Base-by-base conservation (phyloP, 257 asterid species). In the Catharanthus roseus region DNA sequence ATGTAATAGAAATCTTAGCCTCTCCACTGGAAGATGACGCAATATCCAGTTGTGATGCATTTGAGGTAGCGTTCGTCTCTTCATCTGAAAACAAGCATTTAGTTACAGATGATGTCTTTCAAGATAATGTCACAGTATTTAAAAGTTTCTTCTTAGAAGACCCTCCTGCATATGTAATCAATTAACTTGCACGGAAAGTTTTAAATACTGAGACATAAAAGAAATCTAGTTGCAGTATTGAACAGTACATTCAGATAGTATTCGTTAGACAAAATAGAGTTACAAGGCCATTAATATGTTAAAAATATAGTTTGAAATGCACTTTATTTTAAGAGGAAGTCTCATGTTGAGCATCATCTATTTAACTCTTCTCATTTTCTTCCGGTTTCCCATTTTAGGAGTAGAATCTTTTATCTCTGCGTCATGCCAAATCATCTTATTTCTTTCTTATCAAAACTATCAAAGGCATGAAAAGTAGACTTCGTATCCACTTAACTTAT, bases 21-120 rank as follows among this genome's bases (percentile, higher is more conserved):
- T 76, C 51, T 24, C 86, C 86, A 34, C 74, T 57, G 24, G 77
- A 34, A 31, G 87, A 80, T 21, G 87, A 83, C 45, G 84, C 84
- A 28, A 83, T 74, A 45, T 80, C 76, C n/a, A 83, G 55, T 71
- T 69, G 77, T 51, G 77, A 60, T 1, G 70, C 62, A 60, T 57
- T 71, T 60, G 15, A 53, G 53, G 42, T 51, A 33, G 42, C 64
- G 6, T 63, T 71, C 66, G 49, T 75, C 23, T 51, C 69, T 72
- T 69, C 66, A 41, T 69, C 77, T 61, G 63, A 60, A 49, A 51
- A 67, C 47, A 63, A 68, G 45, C 74, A 51, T 64, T 73, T 54
- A 62, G 56, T 45, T 65, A 78, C 77, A 67, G 74, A 53, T 53
- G 18, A 60, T 75, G 51, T 58, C 47, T 79, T 58, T 75, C 66